Base-by-base conservation (phyloP, 495 filamentous ascomycete genomes). In the Trichocladium uniseriatum region DNA sequence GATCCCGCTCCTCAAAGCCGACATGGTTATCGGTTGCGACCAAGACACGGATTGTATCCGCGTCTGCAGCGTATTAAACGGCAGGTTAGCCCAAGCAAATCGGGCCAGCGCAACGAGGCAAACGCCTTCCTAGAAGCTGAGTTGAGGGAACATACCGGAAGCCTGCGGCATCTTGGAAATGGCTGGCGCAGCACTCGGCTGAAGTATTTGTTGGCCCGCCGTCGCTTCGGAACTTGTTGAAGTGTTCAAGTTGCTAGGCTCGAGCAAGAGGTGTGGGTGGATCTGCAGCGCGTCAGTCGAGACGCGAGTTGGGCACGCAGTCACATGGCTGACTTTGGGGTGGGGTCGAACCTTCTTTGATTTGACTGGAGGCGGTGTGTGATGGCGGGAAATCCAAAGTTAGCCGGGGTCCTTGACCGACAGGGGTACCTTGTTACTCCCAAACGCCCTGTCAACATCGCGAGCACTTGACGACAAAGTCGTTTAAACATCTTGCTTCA, bases 11-110 rank as follows among this genome's bases (percentile, higher is more conserved):
- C 55, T 87, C 87, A 71, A 84, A 96, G 28, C 92, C 92, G 46
- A 98, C 94, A 84, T 98, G 92, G 60, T 87, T 95, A 67, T 98
- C 92, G 14, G 89, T 96, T 42, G 92, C 80, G 35, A 97, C 76
- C 41, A 98, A 82, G 51, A 98, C 89, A 59, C 89, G 89, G 71
- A 98, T 95, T 0, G 88, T 95, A 69, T 98, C 89, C 57, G 81
- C 76, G 32, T 77, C 86, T 89, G 55, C 11, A 3, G 7, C 6
- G 7, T 34, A 27, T 53, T 4, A 43, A 24, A 16, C 20, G n/a
- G 19, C 36, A 21, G 3, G 10, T 6, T 20, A 14, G 19, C 20
- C 15, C 22, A 35, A 16, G 11, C 6, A 11, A 28, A 11, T 38
- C n/a, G 22, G 11, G 35, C 13, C 2, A 18, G 16, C 27, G 40